Evolutionary conservation across 2,329 filamentous ascomycete genomes (phyloP).

Genomic region (Furcasterigmium furcatum): DNA sequence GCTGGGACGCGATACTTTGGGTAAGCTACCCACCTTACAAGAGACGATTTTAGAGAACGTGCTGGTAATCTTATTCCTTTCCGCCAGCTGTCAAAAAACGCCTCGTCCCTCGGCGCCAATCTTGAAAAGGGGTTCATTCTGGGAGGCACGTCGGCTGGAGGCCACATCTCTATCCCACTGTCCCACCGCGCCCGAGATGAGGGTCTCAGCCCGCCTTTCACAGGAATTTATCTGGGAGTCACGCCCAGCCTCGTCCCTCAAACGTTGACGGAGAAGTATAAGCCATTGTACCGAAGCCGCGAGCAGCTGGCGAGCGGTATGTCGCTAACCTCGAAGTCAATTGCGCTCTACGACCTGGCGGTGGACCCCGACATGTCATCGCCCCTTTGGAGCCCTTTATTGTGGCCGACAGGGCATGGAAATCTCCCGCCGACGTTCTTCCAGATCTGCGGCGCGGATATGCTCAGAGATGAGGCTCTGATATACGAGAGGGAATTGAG

Average conservation of each 20-base stretch:
- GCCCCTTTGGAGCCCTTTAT: constrained; percentile 4
- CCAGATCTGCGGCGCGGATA: constrained; percentile 7
- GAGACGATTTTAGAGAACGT: no score
- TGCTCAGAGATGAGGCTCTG: constrained; percentile 8
- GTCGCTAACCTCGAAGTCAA: neutral
- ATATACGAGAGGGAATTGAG: constrained; percentile 9
- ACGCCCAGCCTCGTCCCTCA: constrained; percentile 2
- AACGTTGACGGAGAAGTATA: neutral
- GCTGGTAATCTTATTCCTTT: no score
- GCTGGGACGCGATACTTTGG: no score
- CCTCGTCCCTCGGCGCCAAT: no score
- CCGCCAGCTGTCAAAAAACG: no score
- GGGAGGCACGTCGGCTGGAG: no score
- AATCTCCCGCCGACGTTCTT: constrained; percentile 7
- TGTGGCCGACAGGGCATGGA: no score
- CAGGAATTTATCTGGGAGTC: constrained; percentile 6
- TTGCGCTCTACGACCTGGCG: no score
- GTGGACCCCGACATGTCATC: no score
- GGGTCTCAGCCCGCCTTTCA: constrained; percentile 5
- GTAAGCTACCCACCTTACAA: no score
- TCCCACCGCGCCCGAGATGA: constrained; percentile 13
- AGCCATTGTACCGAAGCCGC: neutral
- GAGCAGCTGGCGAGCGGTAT: constrained; percentile 4
- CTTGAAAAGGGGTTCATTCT: no score
- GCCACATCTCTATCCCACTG: constrained; percentile 6